A percentile compares a stretch with the other conserved stretches of the same genome.
phyloP scores from a whole-genome alignment of 148 eudicot species.

The Suaeda aralocaspica region DNA sequence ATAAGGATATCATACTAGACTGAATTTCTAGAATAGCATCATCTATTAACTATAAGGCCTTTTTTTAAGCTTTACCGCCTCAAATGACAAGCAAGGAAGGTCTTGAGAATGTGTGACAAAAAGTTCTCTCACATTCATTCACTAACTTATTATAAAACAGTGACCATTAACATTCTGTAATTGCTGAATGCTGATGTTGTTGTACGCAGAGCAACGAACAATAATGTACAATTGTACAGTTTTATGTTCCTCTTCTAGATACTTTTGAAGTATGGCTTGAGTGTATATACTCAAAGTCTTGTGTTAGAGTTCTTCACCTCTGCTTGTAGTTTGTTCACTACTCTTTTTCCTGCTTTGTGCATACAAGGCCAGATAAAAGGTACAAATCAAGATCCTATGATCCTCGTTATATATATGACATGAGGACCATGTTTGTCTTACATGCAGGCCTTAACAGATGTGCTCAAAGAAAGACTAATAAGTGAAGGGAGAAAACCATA shows the following conservation, averaged over 20 bases:
- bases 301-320: background rate
- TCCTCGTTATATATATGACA: background rate
- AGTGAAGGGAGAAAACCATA: slow-evolving; percentile 92
- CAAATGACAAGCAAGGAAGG: background rate
- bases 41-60: too few species aligned
- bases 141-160: background rate
- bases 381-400: background rate
- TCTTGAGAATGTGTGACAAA: background rate
- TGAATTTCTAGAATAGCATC: too few species aligned
- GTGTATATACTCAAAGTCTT: background rate
- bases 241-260: background rate
- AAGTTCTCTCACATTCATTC: background rate
- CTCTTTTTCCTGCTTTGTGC: background rate
- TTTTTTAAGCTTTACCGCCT: too few species aligned
- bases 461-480: slow-evolving; percentile 77
- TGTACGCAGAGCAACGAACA: background rate
- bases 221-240: too few species aligned
- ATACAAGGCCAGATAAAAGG: background rate
- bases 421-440: slow-evolving; percentile 18
- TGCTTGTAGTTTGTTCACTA: background rate
- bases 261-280: background rate
- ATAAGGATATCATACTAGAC: too few species aligned
- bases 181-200: background rate
- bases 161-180: background rate
- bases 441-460: slow-evolving; percentile 69